These are phyloP conservation scores for Chloranthus sessilifolius DNA, from an alignment of 164 flowering plant genomes.

Conservation along the genomic window DNA sequence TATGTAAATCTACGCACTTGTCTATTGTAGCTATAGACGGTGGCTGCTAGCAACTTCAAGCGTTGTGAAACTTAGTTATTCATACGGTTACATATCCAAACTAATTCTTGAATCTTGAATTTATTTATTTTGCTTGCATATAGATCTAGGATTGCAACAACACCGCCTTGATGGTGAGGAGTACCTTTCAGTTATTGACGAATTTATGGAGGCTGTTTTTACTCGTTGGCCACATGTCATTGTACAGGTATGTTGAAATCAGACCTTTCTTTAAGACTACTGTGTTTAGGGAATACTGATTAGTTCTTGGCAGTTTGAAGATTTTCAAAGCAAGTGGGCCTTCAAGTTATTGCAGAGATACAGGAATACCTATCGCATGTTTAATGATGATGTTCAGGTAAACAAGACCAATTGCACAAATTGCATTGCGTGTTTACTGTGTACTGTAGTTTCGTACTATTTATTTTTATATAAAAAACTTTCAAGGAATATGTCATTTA, in stretches of 20 bases:
- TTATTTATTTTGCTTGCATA: slow-evolving; percentile 15
- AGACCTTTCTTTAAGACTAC: not conserved
- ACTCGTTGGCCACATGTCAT: slow-evolving; percentile 99
- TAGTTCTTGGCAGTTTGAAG: slow-evolving; percentile 71
- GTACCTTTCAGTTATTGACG: slow-evolving; percentile 83
- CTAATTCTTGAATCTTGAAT: too few species aligned
- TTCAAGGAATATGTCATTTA: too few species aligned
- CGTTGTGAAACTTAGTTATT: too few species aligned
- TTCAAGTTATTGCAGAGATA: slow-evolving; percentile 90
- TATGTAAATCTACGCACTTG: too few species aligned
- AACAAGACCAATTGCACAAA: not conserved
- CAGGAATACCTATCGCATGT: slow-evolving; percentile 83
- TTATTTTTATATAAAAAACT: too few species aligned
- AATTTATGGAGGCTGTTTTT: slow-evolving; percentile 99
- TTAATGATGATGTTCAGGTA: slow-evolving; percentile 99
- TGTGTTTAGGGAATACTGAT: slow-evolving; percentile 8
- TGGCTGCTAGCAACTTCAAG: too few species aligned
- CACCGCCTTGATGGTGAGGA: slow-evolving; percentile 96
- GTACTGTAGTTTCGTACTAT: not conserved
- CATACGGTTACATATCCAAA: too few species aligned
- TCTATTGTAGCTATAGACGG: too few species aligned
- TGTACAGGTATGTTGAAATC: slow-evolving; percentile 62
- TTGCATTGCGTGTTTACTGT: not conserved
- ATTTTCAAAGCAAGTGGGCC: slow-evolving; percentile 99
- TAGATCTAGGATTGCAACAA: slow-evolving; percentile 88